Evolutionary conservation across 2,329 filamentous ascomycete species (phyloP), one percentile per base, ranked within the genome.

Genomic region (Gnomoniopsis sp.): DNA sequence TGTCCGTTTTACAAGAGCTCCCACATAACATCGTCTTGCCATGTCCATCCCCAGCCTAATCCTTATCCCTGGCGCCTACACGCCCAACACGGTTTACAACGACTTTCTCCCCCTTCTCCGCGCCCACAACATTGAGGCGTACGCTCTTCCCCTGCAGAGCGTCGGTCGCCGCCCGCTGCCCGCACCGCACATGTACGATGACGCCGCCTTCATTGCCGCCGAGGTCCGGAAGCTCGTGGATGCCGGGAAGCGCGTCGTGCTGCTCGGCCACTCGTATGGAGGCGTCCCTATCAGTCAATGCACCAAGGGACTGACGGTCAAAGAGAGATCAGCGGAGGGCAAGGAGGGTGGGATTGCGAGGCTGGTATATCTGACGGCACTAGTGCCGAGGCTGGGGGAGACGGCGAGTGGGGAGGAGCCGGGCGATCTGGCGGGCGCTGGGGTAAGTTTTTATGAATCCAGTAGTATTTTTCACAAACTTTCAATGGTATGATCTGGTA

Each of bases 151-250:
- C 38, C 38, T 41, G 14, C 38, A 15, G 6, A 41, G 6, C 38
- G 38, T 41, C 12, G 38, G 38, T 15, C 14, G 14, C 12, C 14
- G 38, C 12, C 38, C 38, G 6, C 6, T 15, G 14, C 12, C 38
- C 6, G 14, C 57, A 3, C 57, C 65, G 3, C 64, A 61, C 3
- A 68, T 69, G 48, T 68, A 70, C 48, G 69, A 70, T 3, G 71
- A 76, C 51, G 66, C 72, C 7, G 65, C 65, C 0, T 63, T 65
- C 4, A 67, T 74, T 4, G 65, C 65, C 1, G 47, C 65, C 1
- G 57, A 69, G 0, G 60, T 76, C 14, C 61, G 69, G 17, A 49
- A 65, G 17, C 69, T 74, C 2, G 71, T 75, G 2, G 71, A 73
- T 8, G 53, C 51, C 1, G 53, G 53, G 2, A 55, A 38, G 21